Evolutionary conservation across 164 flowering plant genomes (phyloP).

Genomic region (Aristolochia californica): DNA sequence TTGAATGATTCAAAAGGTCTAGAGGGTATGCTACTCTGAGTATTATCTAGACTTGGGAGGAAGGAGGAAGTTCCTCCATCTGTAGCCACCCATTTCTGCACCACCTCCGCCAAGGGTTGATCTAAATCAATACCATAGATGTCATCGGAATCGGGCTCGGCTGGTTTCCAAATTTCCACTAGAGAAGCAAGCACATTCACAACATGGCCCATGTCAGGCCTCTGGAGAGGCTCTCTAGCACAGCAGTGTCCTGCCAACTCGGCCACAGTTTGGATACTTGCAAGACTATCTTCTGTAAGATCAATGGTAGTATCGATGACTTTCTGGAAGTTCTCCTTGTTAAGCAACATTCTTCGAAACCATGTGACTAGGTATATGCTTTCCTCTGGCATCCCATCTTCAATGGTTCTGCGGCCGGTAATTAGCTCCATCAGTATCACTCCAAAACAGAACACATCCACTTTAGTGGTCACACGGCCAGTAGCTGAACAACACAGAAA

Average conservation of each 20-base stretch:
- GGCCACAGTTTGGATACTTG: conserved; percentile 52
- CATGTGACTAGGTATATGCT: conserved; percentile 74
- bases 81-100: conserved; percentile 74
- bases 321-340: conserved; percentile 51
- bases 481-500: conserved; percentile 58
- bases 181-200: conserved; percentile 79
- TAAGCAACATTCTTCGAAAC: conserved; percentile 64
- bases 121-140: conserved; percentile 54
- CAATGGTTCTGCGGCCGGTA: conserved; percentile 75
- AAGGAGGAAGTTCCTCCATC: conserved; percentile 45
- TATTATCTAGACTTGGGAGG: conserved; percentile 58
- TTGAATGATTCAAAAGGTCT: conserved; percentile 85
- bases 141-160: conserved; percentile 51
- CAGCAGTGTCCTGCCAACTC: conserved; percentile 91
- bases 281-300: conserved; percentile 46
- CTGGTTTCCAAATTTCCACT: conserved; percentile 76
- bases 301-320: conserved; percentile 58
- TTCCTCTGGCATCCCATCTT: conserved; percentile 69
- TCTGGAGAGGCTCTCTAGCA: conserved; percentile 75
- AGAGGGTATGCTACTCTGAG: conserved; percentile 85
- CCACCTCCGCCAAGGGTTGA: conserved; percentile 56
- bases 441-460: conserved; percentile 90
- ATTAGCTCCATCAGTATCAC: conserved; percentile 90
- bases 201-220: conserved; percentile 90
- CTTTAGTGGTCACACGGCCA: conserved; percentile 81